phyloP scores from a whole-genome alignment of 305 asterid species.

The Fraxinus albicans region DNA sequence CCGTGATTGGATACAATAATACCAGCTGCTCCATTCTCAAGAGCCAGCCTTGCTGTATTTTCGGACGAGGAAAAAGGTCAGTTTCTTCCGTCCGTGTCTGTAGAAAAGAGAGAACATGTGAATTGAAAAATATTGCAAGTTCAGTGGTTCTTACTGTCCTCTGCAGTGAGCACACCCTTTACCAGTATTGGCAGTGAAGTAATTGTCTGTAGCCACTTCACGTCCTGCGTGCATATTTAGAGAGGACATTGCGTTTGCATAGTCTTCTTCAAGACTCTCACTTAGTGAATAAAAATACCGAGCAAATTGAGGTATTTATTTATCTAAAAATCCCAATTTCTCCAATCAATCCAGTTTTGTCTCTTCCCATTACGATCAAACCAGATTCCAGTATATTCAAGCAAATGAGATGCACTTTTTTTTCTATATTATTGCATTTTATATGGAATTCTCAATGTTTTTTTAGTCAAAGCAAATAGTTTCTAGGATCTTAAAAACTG shows the following conservation, averaged over 20 bases:
- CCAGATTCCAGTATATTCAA: not conserved
- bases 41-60: constrained; percentile 66
- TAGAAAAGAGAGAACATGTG: not conserved
- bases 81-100: not conserved
- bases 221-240: constrained; percentile 54
- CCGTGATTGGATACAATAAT: constrained; percentile 93
- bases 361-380: not conserved
- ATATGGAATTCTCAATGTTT: not conserved
- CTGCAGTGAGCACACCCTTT: constrained; percentile 90
- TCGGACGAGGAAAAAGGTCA: constrained; percentile 4
- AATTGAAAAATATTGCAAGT: not conserved
- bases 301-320: not conserved
- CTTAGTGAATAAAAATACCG: not conserved
- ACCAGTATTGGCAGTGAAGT: constrained; percentile 82
- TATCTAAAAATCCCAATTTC: not conserved
- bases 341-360: not conserved
- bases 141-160: constrained; percentile 57
- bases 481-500: not conserved
- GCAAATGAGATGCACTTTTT: not conserved
- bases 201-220: constrained; percentile 89
- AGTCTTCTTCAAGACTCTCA: not conserved
- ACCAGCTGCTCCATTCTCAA: constrained; percentile 83
- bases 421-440: not conserved
- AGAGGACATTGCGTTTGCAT: constrained; percentile 9
- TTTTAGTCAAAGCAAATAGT: not conserved